Conservation (phyloP, 1,284 basidiomycete species). For the Marasmius fiardii region DNA sequence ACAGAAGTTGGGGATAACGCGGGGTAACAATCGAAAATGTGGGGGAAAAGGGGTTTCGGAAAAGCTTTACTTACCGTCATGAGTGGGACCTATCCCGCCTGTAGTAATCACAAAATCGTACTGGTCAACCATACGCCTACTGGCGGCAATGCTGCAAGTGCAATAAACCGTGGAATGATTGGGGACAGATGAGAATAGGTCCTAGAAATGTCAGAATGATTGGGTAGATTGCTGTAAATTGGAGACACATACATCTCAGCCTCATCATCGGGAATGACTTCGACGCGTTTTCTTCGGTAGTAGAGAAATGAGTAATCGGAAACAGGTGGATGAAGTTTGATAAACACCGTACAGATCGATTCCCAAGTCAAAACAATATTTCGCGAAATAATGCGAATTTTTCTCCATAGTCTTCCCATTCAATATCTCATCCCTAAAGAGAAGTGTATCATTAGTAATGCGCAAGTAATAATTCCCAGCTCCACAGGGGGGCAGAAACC, state of each 20-base stretch:
- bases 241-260: conserved; percentile 75
- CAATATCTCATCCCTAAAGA: conserved; percentile 72
- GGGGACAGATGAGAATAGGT: conserved; percentile 5
- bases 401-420: conserved; percentile 87
- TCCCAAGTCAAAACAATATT: conserved; percentile 85
- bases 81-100: conserved; percentile 85
- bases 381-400: conserved; percentile 84
- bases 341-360: conserved; percentile 70
- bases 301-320: conserved; percentile 21
- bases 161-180: not conserved
- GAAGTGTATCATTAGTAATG: not conserved
- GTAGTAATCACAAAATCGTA: conserved; percentile 90
- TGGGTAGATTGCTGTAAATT: conserved; percentile 1
- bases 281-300: conserved; percentile 70
- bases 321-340: not conserved
- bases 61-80: conserved; percentile 57
- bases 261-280: conserved; percentile 91
- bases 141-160: conserved; percentile 74
- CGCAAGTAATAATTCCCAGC: not conserved
- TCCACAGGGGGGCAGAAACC: no score
- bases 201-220: conserved; percentile 10
- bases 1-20: not conserved
- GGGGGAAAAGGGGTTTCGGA: no score
- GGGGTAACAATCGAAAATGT: not conserved
- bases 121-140: conserved; percentile 72